These are phyloP conservation scores for Sherardia arvensis DNA, from an alignment of 257 asterid genomes.

Conservation along the genomic window DNA sequence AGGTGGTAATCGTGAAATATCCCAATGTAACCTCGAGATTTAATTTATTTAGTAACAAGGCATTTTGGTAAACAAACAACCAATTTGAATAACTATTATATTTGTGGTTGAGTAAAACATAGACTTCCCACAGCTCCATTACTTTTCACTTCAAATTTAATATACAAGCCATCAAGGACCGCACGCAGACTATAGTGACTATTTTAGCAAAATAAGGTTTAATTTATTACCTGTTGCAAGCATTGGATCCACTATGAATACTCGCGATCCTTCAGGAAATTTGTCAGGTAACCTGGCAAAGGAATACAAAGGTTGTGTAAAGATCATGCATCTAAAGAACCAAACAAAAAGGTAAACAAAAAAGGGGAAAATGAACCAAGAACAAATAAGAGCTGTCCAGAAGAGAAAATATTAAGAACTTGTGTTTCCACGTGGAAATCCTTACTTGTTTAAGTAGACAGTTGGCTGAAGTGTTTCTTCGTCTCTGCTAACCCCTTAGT, in stretches of 20 bases:
- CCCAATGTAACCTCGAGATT: too few species aligned
- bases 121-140: not conserved
- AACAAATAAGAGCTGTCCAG: not conserved
- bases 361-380: not conserved
- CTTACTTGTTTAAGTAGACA: constrained; percentile 92
- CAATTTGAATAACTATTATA: not conserved
- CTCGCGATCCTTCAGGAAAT: constrained; percentile 79
- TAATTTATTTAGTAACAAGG: too few species aligned
- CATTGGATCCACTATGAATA: constrained; percentile 90
- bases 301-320: not conserved
- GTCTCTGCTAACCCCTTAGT: constrained; percentile 67
- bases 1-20: too few species aligned
- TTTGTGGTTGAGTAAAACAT: not conserved
- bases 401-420: not conserved
- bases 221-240: constrained; percentile 78
- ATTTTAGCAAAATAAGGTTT: constrained; percentile 1
- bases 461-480: constrained; percentile 89
- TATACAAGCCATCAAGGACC: not conserved
- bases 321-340: not conserved
- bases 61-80: too few species aligned
- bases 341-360: not conserved
- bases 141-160: not conserved
- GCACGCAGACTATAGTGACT: not conserved
- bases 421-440: not conserved
- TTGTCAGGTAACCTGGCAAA: constrained; percentile 70